These are phyloP conservation scores for Paraconiothyrium brasiliense DNA, from an alignment of 2,329 filamentous ascomycete genomes.

Conservation along the genomic window DNA sequence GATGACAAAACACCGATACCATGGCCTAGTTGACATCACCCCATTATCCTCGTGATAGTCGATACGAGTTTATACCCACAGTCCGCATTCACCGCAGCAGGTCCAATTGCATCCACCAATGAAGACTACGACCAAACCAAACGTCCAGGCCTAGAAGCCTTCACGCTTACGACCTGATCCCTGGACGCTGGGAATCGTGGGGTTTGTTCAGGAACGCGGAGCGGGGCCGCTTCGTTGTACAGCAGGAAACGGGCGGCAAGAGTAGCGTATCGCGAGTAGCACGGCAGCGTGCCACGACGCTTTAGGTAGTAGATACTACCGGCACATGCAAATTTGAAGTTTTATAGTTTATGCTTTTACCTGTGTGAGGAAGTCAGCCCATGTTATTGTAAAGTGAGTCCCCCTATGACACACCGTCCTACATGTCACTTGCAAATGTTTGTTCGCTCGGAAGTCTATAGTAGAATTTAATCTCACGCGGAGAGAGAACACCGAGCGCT, in stretches of 20 bases:
- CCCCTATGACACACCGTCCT: too few species aligned
- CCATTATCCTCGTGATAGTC: background rate
- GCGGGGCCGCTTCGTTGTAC: constrained; percentile 1
- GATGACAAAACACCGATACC: background rate
- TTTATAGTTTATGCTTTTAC: background rate
- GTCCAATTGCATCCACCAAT: background rate
- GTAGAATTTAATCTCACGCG: too few species aligned
- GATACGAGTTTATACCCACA: background rate
- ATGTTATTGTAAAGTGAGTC: too few species aligned
- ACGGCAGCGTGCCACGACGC: constrained; percentile 3
- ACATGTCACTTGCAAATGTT: too few species aligned
- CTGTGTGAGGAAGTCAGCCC: background rate
- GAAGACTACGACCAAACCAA: background rate
- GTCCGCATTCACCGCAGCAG: background rate
- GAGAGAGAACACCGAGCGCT: too few species aligned
- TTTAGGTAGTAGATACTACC: constrained; percentile 6
- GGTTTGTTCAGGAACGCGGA: background rate
- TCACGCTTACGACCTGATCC: background rate
- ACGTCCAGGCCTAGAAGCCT: background rate
- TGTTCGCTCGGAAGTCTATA: too few species aligned
- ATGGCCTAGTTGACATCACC: background rate
- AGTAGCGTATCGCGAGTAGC: background rate
- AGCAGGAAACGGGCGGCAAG: constrained; percentile 4
- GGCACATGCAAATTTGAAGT: background rate
- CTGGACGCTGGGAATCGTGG: background rate